Evolutionary conservation across 768 basidiomycete genomes (phyloP), one percentile per base, ranked within the genome.

Genomic region (Neoboletus magnificus): DNA sequence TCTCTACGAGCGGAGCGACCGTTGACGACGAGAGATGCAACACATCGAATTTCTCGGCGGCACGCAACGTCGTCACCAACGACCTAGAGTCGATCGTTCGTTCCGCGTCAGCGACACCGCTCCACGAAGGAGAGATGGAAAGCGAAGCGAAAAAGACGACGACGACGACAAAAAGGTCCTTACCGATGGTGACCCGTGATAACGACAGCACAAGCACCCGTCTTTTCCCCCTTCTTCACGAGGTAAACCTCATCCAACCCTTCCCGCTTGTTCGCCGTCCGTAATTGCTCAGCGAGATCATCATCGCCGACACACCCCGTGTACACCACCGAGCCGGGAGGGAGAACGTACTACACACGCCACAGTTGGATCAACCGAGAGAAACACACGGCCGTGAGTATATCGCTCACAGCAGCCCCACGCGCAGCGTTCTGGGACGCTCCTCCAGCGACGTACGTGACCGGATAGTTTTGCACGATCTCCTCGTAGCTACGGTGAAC

Each of bases 381-480:
- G 8, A 4, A 39, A 11, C 41, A 3, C 52, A 48, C 52, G 47
- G 25, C 27, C 44, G 13, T 41, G 40, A 25, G 50, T 37, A 46
- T 40, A 74, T 3, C 15, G 37, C 93, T 57, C 72, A 97, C 96
- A 43, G 97, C 94, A 63, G 96, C 97, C 61, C 86, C 95, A 48
- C 97, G 90, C 54, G 96, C 95, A 66, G 95, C 85, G 68, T 99
- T 99, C 73, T 99, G 97, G 29, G 92, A 85, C 29, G 97, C 96
- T 65, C 97, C 97, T 57, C 97, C 97, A 50, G 97, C 96, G 50
- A 98, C 95, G 66, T 94, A 99, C 48, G 86, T 87, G 49, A 93
- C 82, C 57, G 87, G 64, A 72, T 89, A 74, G 56, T 92, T 80
- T 56, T 80, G 81, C 44, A 89, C 83, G 59, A 98, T 73, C 63